These are phyloP conservation scores for Wickerhamomyces ciferrii DNA, from an alignment of 805 yeast genomes.

Conservation along the genomic window DNA sequence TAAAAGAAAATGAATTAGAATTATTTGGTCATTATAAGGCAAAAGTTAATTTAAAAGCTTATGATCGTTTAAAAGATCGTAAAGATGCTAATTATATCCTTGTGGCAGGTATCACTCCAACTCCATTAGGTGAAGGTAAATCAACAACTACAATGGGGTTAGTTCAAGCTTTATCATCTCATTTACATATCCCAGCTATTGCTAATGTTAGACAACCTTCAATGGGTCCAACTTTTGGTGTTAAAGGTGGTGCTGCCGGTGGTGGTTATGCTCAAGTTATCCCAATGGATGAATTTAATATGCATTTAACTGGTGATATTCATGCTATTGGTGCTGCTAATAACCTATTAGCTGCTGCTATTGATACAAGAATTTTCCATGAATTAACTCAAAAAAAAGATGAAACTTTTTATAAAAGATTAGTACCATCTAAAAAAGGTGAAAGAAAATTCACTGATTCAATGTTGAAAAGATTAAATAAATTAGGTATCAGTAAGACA, in stretches of 20 bases:
- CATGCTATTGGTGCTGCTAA: constrained; percentile 83
- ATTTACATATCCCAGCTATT: constrained; percentile 58
- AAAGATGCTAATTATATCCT: constrained; percentile 67
- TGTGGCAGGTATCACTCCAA: constrained; percentile 83
- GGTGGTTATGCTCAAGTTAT: constrained; percentile 86
- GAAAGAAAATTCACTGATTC: constrained; percentile 60
- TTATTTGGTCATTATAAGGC: constrained; percentile 75
- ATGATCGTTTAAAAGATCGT: constrained; percentile 55
- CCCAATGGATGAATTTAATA: constrained; percentile 85
- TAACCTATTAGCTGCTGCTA: constrained; percentile 78
- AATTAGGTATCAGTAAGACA: constrained; percentile 64
- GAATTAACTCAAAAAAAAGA: constrained; percentile 68
- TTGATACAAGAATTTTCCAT: constrained; percentile 83
- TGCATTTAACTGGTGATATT: constrained; percentile 83
- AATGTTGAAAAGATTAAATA: constrained; percentile 60
- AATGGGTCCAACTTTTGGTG: constrained; percentile 87
- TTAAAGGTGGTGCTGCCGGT: constrained; percentile 89
- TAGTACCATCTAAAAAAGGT: constrained; percentile 74
- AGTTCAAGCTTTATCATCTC: constrained; percentile 79
- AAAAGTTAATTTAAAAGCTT: constrained; percentile 60
- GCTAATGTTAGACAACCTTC: constrained; percentile 87
- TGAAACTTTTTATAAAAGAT: constrained; percentile 65
- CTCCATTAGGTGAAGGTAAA: constrained; percentile 84
- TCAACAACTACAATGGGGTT: constrained; percentile 81
- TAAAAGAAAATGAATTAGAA: constrained; percentile 63